Conservation (phyloP, 345 rosid genomes). For the Laguncularia racemosa region DNA sequence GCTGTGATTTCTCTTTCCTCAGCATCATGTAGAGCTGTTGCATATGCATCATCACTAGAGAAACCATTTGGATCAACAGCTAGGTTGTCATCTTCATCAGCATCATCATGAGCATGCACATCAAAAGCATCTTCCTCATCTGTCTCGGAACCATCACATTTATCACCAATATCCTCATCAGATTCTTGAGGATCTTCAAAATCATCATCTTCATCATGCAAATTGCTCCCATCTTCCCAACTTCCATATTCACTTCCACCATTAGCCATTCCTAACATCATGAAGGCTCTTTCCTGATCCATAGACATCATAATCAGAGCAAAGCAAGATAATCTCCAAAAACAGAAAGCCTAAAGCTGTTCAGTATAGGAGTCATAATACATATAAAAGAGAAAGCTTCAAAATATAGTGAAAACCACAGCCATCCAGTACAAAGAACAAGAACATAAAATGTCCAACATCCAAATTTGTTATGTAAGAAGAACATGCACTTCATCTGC, state of each 20-base stretch:
- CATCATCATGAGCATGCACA: constrained; percentile 43
- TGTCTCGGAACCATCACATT: constrained; percentile 26
- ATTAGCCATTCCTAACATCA: constrained; percentile 71
- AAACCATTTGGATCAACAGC: constrained; percentile 38
- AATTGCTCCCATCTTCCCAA: constrained; percentile 71
- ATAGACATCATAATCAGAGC: constrained; percentile 1
- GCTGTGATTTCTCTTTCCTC: constrained; percentile 87
- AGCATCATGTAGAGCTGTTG: constrained; percentile 89
- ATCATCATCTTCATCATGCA: constrained; percentile 62
- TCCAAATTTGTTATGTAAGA: too few relatives aligned
- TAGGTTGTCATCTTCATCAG: constrained; percentile 20
- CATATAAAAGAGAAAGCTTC: too few relatives aligned
- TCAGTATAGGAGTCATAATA: too few relatives aligned
- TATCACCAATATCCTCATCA: constrained; percentile 21
- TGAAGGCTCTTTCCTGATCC: constrained; percentile 73
- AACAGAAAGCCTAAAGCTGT: background rate
- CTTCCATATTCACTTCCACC: constrained; percentile 75
- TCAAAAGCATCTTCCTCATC: constrained; percentile 54
- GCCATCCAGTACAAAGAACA: too few relatives aligned
- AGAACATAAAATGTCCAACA: too few relatives aligned
- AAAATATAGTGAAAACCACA: too few relatives aligned
- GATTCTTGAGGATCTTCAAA: constrained; percentile 39
- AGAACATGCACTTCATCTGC: too few relatives aligned
- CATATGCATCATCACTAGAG: constrained; percentile 84
- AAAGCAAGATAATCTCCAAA: constrained; percentile 1